These are phyloP conservation scores for Juncus inflexus DNA, from an alignment of 176 grass and related monocot species.

Conservation along the genomic window DNA sequence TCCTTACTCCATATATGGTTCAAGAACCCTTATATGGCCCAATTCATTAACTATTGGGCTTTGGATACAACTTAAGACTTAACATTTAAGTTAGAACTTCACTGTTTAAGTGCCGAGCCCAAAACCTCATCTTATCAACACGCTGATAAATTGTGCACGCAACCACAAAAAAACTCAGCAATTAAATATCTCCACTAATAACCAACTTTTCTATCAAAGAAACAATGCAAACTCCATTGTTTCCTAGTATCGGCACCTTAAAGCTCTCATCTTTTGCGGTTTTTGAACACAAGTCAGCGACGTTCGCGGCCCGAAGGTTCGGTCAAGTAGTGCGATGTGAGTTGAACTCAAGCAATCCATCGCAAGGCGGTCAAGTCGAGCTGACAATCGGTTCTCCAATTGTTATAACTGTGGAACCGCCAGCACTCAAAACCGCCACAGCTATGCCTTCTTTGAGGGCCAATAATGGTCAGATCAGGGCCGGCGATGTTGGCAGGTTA, in stretches of 20 bases:
- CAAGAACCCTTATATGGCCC: too few species aligned
- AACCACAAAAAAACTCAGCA: too few species aligned
- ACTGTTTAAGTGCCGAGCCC: not conserved
- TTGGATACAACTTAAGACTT: not conserved
- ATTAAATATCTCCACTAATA: too few species aligned
- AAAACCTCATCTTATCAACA: constrained; percentile 20
- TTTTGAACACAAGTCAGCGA: not conserved
- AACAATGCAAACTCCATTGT: not conserved
- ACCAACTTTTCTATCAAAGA: not conserved
- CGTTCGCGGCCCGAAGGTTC: not conserved
- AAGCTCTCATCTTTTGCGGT: not conserved
- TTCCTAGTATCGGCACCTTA: constrained; percentile 2
- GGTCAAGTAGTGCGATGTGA: constrained; percentile 22
- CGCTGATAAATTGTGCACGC: not conserved
- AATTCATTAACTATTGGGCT: not conserved
- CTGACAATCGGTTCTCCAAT: constrained; percentile 67
- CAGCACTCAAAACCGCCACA: constrained; percentile 70
- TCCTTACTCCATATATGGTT: too few species aligned
- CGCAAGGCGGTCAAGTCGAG: constrained; percentile 7
- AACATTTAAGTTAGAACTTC: not conserved
- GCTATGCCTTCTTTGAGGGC: constrained; percentile 62
- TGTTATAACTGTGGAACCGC: constrained; percentile 46
- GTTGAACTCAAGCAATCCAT: not conserved
- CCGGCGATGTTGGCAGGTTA: constrained; percentile 76
- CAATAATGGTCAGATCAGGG: constrained; percentile 62